Conservation (phyloP, 2,329 filamentous ascomycete species). For the Rosellinia necatrix region DNA sequence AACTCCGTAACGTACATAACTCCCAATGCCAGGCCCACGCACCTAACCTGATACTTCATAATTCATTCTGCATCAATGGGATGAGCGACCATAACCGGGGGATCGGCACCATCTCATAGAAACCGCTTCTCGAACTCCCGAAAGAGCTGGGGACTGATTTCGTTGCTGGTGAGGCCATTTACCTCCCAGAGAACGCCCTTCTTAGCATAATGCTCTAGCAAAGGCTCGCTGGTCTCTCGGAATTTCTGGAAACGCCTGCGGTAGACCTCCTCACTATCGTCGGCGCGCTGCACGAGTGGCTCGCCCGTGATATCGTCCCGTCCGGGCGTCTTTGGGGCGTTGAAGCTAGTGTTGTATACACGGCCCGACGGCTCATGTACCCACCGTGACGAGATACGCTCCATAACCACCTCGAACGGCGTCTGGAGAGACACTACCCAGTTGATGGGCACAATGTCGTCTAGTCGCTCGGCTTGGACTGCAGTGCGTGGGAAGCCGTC, state of each 20-base stretch:
- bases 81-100: not conserved
- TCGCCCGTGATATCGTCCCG: constrained; percentile 92
- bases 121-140: constrained; percentile 82
- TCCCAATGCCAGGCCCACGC: not conserved
- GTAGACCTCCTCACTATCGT: constrained; percentile 89
- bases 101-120: constrained; percentile 21
- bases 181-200: constrained; percentile 87
- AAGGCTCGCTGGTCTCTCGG: constrained; percentile 79
- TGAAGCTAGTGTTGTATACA: constrained; percentile 94
- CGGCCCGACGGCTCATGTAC: constrained; percentile 89
- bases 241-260: constrained; percentile 80
- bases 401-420: constrained; percentile 82
- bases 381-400: constrained; percentile 90
- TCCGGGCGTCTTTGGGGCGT: constrained; percentile 79
- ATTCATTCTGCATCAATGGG: not conserved
- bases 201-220: constrained; percentile 86
- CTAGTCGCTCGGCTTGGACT: constrained; percentile 75
- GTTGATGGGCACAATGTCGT: constrained; percentile 89
- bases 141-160: constrained; percentile 91
- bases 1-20: constrained; percentile 12
- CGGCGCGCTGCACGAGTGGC: constrained; percentile 75
- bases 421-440: constrained; percentile 87
- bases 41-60: not conserved
- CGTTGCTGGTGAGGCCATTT: constrained; percentile 86
- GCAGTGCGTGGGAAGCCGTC: constrained; percentile 95